A percentile compares a stretch with the other conserved stretches of the same genome.
phyloP scores from a whole-genome alignment of 2,329 filamentous ascomycete species.

The Cladophialophora chaetospira region DNA sequence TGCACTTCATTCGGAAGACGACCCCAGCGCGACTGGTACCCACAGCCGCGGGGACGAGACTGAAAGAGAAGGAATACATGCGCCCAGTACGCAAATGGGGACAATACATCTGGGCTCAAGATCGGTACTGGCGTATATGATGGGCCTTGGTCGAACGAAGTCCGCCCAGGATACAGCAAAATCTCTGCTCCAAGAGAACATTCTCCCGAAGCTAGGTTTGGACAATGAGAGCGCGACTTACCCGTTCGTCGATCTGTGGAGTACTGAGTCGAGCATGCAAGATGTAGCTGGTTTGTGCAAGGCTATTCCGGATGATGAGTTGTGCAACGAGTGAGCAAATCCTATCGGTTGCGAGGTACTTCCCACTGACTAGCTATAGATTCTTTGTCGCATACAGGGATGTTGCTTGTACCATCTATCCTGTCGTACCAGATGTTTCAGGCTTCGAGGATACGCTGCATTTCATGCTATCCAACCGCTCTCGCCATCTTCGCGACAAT shows the following conservation, averaged over 20 bases:
- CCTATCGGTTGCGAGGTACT: neutral
- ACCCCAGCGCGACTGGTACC: slow-evolving; percentile 7
- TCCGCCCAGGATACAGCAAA: slow-evolving; percentile 49
- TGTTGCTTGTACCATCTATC: slow-evolving; percentile 62
- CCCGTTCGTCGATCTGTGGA: slow-evolving; percentile 67
- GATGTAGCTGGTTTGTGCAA: slow-evolving; percentile 61
- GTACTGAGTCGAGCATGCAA: slow-evolving; percentile 60
- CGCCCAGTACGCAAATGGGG: slow-evolving; percentile 60
- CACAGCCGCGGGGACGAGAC: slow-evolving; percentile 29
- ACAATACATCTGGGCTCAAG: slow-evolving; percentile 64
- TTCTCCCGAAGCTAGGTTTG: slow-evolving; percentile 63
- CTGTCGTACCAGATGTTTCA: slow-evolving; percentile 59
- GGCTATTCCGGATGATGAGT: slow-evolving; percentile 59
- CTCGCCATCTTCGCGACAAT: slow-evolving; percentile 41
- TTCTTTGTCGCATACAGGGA: slow-evolving; percentile 62
- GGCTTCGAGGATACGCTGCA: slow-evolving; percentile 58
- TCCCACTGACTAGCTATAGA: slow-evolving; percentile 34
- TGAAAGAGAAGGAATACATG: slow-evolving; percentile 60
- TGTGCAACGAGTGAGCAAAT: slow-evolving; percentile 54
- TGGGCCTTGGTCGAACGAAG: slow-evolving; percentile 55
- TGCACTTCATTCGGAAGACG: slow-evolving; percentile 16
- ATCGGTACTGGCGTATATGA: slow-evolving; percentile 64
- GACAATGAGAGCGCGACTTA: slow-evolving; percentile 67
- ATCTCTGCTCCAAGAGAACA: slow-evolving; percentile 61
- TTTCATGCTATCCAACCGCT: slow-evolving; percentile 56